Evolutionary conservation across 2,329 filamentous ascomycete genomes (phyloP).

Genomic region (Pyricularia grisea): DNA sequence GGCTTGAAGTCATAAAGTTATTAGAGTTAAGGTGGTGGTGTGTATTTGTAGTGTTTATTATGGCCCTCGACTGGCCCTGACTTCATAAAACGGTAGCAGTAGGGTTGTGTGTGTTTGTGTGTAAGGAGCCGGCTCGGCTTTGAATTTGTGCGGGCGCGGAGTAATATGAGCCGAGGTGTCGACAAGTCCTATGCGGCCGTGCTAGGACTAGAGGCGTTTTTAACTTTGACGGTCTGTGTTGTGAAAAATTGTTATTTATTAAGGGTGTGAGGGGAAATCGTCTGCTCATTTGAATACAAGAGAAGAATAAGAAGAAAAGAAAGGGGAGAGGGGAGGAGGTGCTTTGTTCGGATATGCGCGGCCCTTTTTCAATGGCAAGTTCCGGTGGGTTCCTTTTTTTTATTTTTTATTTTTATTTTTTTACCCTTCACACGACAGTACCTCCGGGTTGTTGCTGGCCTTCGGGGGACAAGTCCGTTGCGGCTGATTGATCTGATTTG

Average conservation of each 20-base stretch:
- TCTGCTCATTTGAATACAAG: constrained; percentile 1
- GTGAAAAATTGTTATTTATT: too few species aligned
- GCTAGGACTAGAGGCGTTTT: background rate
- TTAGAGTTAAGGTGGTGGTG: background rate
- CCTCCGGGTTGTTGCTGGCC: background rate
- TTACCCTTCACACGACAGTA: background rate
- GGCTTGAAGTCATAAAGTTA: background rate
- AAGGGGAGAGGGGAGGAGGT: background rate
- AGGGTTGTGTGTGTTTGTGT: background rate
- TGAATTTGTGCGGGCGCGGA: background rate
- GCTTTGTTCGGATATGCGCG: background rate
- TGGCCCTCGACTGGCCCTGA: background rate
- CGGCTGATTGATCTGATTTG: background rate
- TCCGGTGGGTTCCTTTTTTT: background rate
- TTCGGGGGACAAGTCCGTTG: background rate
- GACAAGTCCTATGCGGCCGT: background rate
- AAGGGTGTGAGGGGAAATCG: background rate
- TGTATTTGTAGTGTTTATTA: background rate
- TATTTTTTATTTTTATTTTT: too few species aligned
- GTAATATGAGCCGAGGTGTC: background rate
- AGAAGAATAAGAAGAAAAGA: background rate
- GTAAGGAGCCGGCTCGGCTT: background rate
- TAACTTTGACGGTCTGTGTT: background rate
- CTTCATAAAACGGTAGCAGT: background rate
- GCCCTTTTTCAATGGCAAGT: background rate